Evolutionary conservation across 805 yeast species (phyloP).

Genomic region (Cyberlindnera mississippiensis): DNA sequence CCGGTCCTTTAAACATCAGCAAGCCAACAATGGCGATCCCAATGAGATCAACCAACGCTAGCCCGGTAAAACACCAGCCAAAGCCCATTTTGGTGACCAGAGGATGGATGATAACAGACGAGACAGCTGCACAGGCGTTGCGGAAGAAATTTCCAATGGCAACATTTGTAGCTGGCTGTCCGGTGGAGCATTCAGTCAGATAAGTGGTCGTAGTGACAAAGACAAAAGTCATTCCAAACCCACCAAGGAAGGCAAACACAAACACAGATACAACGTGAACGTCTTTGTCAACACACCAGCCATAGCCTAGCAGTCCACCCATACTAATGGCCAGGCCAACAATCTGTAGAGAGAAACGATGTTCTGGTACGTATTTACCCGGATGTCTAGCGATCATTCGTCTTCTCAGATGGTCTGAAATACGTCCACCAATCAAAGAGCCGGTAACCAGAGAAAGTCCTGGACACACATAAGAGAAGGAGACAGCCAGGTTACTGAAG

Average conservation of each 20-base stretch:
- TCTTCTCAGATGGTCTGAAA: constrained; percentile 39
- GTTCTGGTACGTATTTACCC: constrained; percentile 38
- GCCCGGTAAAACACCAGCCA: constrained; percentile 54
- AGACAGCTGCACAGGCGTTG: constrained; percentile 50
- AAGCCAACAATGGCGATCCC: constrained; percentile 16
- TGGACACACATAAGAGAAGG: constrained; percentile 50
- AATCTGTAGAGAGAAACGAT: constrained; percentile 40
- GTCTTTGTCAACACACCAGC: constrained; percentile 45
- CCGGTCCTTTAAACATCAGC: constrained; percentile 16
- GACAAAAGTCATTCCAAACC: constrained; percentile 55
- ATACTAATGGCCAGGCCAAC: constrained; percentile 41
- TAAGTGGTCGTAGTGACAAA: constrained; percentile 51
- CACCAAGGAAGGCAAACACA: constrained; percentile 41
- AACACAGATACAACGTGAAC: constrained; percentile 38
- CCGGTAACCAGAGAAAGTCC: constrained; percentile 47
- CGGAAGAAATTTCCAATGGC: constrained; percentile 52
- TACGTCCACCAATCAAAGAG: constrained; percentile 44
- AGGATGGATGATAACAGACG: constrained; percentile 42
- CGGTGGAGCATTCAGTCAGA: constrained; percentile 45
- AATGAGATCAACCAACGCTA: constrained; percentile 36
- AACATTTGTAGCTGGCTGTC: constrained; percentile 49
- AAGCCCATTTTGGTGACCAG: constrained; percentile 37
- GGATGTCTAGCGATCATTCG: constrained; percentile 18
- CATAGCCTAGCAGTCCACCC: constrained; percentile 46
- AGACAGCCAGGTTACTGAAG: constrained; percentile 33